Percentiles rank a stretch among this genome's conserved stretches.
Evolutionary conservation across 2,329 filamentous ascomycete genomes (phyloP).

Genomic region (Zalaria obscura): DNA sequence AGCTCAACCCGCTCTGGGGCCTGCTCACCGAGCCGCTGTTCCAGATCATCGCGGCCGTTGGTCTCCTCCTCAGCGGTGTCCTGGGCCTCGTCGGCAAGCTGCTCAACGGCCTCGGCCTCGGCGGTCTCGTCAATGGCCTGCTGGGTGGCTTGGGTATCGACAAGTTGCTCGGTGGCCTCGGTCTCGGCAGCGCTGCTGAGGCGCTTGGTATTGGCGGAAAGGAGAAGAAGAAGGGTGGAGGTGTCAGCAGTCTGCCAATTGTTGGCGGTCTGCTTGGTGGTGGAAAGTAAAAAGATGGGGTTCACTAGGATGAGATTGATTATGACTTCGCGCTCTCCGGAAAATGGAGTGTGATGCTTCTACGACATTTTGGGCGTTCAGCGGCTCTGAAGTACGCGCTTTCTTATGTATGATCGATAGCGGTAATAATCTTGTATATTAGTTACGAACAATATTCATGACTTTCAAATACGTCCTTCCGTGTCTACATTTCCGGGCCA

Average conservation of each 20-base stretch:
- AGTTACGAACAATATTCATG: background rate
- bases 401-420: background rate
- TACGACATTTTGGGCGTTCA: background rate
- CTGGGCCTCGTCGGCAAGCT: slow-evolving; percentile 71
- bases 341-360: background rate
- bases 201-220: slow-evolving; percentile 40
- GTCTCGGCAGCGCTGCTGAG: slow-evolving; percentile 39
- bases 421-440: background rate
- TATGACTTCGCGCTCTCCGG: background rate
- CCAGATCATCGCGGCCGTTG: slow-evolving; percentile 85
- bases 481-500: no score
- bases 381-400: background rate
- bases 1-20: slow-evolving; percentile 80
- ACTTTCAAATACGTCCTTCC: no score
- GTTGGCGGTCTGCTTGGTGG: slow-evolving; percentile 33
- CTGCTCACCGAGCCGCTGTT: slow-evolving; percentile 73
- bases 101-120: slow-evolving; percentile 68
- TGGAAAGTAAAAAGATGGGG: slow-evolving; percentile 14
- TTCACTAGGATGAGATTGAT: background rate
- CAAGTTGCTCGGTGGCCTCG: slow-evolving; percentile 61
- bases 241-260: slow-evolving; percentile 24
- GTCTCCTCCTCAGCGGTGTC: slow-evolving; percentile 68
- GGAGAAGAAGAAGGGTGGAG: slow-evolving; percentile 17
- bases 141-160: slow-evolving; percentile 64
- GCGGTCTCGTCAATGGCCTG: slow-evolving; percentile 64